phyloP scores from a whole-genome alignment of 192 early-diverging fungal genomes.

The Dissophora globulifera region DNA sequence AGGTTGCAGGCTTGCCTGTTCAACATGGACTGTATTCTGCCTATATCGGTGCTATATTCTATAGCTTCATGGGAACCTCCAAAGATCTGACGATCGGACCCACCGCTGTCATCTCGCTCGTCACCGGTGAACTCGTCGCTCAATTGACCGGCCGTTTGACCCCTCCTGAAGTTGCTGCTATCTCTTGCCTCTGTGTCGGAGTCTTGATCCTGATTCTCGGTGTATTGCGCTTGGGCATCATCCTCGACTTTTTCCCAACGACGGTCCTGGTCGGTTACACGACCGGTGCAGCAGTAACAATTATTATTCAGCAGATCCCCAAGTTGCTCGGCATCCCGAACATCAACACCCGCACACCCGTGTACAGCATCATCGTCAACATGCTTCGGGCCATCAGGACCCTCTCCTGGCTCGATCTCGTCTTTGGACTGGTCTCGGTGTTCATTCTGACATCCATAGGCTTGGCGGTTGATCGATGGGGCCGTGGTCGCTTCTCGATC shows the following conservation, averaged over 20 bases:
- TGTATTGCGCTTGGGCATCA: constrained; percentile 84
- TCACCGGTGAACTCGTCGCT: constrained; percentile 44
- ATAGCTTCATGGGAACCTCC: constrained; percentile 80
- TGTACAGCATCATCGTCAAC: constrained; percentile 61
- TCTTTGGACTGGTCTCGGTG: constrained; percentile 37
- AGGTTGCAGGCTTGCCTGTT: constrained; percentile 73
- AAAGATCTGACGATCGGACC: constrained; percentile 82
- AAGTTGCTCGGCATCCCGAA: constrained; percentile 81
- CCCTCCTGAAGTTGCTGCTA: constrained; percentile 60
- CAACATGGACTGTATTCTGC: constrained; percentile 82
- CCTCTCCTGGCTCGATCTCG: constrained; percentile 41
- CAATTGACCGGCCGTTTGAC: constrained; percentile 13
- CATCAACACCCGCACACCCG: constrained; percentile 75
- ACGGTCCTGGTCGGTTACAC: constrained; percentile 91
- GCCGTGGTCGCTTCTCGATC: constrained; percentile 54
- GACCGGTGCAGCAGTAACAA: constrained; percentile 83
- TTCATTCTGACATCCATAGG: constrained; percentile 27
- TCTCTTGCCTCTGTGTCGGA: constrained; percentile 80
- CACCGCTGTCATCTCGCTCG: constrained; percentile 57
- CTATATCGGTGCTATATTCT: constrained; percentile 72
- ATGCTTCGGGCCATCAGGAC: constrained; percentile 37
- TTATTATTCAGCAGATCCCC: constrained; percentile 76
- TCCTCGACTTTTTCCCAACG: constrained; percentile 89
- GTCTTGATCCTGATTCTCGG: constrained; percentile 78
- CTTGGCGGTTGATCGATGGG: constrained; percentile 47